Base-by-base conservation (phyloP, 2,329 filamentous ascomycete species). In the Eurotiales sp. region DNA sequence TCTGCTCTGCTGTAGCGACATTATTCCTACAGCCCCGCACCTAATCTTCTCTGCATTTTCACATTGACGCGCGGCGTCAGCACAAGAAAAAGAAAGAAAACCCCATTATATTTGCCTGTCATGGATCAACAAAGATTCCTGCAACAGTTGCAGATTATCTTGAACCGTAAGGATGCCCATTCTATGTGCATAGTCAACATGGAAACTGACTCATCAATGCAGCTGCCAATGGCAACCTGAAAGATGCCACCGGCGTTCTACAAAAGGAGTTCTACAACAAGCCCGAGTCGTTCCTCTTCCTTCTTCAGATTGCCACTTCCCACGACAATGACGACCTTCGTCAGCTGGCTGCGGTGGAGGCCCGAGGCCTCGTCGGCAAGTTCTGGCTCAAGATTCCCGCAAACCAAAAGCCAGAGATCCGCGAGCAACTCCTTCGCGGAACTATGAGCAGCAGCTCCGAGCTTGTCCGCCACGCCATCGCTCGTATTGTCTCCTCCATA, bases 251-350 rank as follows among this genome's bases (percentile, higher is more conserved):
- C 15, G 84, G 87, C 53, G 85, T 90, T 64, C 83, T 97, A 55
- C 91, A 95, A 73, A 93, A 95, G 73, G 88, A 88, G 73, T 97
- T 89, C 79, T 97, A 95, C 77, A 85, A 84, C 64, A 83, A 90
- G 61, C 87, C 92, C 34, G 83, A 90, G 64, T 89, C 90, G 14
- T 83, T 97, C 52, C 80, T 92, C 51, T 84, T 88, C 63, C 86
- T 97, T 56, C 82, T 97, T 60, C 90, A 96, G 73, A 85, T 96
- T 64, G 81, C 95, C 61, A 87, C 90, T 62, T 88, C 86, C 53
- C 86, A 96, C 71, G 77, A 84, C 55, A 76, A 79, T 65, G 69
- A 80, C 42, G 82, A 85, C 59, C 79, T 96, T 51, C 87, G 90
- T 64, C 93, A 97, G 78, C 81, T 95, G 59, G 90, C 93, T 48